phyloP scores from a whole-genome alignment of 2,329 filamentous ascomycete genomes.

The Stagonosporopsis vannaccii region DNA sequence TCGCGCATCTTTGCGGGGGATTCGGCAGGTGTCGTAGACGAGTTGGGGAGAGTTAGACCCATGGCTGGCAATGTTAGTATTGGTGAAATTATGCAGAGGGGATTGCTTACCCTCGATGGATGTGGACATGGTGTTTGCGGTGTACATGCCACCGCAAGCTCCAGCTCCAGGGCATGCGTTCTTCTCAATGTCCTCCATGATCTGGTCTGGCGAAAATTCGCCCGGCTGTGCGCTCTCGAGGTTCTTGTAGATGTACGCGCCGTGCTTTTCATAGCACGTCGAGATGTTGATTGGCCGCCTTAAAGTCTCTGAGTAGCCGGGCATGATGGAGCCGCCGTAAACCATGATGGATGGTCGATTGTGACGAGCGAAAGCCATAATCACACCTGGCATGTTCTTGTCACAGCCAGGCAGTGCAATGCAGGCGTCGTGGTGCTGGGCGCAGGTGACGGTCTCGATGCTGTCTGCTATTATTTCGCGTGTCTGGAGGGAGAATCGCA shows the following conservation, averaged over 20 bases:
- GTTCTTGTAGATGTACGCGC: constrained; percentile 79
- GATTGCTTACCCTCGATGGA: constrained; percentile 68
- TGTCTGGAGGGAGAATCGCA: constrained; percentile 91
- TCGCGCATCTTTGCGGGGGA: constrained; percentile 86
- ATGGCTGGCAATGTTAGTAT: constrained; percentile 63
- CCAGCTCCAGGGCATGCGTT: constrained; percentile 81
- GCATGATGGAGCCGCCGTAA: constrained; percentile 89
- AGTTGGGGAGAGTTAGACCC: constrained; percentile 82
- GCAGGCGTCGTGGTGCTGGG: constrained; percentile 91
- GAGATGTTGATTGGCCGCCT: constrained; percentile 85
- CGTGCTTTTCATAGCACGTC: constrained; percentile 86
- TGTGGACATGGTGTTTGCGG: constrained; percentile 91
- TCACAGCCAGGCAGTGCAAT: constrained; percentile 94
- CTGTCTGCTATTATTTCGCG: constrained; percentile 93
- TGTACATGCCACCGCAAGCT: constrained; percentile 93
- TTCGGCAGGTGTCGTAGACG: constrained; percentile 80
- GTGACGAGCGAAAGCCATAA: constrained; percentile 90
- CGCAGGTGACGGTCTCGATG: constrained; percentile 91
- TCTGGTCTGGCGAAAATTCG: constrained; percentile 75
- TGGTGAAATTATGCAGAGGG: too few species aligned
- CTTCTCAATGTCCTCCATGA: constrained; percentile 81
- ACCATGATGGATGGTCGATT: constrained; percentile 95
- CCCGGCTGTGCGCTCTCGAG: constrained; percentile 74
- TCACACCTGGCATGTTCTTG: constrained; percentile 95
- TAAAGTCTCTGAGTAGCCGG: constrained; percentile 80